Base-by-base conservation (phyloP, 2,329 filamentous ascomycete genomes). In the Cytospora paraplurivora region DNA sequence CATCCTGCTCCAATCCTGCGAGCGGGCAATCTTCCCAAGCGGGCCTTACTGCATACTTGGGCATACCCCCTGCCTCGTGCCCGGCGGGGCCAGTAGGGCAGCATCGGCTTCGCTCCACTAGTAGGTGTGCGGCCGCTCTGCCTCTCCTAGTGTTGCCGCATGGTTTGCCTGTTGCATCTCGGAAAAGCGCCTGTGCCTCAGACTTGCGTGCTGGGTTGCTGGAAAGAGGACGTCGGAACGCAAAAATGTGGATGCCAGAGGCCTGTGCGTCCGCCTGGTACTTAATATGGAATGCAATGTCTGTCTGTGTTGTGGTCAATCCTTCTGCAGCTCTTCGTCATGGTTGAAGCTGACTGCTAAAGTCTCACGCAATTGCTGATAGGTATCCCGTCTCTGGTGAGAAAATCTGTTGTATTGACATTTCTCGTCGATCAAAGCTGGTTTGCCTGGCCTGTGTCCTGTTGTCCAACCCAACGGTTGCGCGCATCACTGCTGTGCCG, bases 1-100 rank as follows among this genome's bases (percentile, higher is more conserved):
- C 8, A n/a, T 44, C 41, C 58, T 51, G 54, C 58, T 34, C n/a
- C 50, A 61, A 61, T 61, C 58, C 58, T 61, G 55, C 58, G 51
- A 38, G 58, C 51, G 35, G 17, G 7, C 19, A 8, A 7, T n/a
- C 8, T 19, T 44, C 41, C 41, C 8, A 19, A 19, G 41, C 41
- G 41, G 41, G 41, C 19, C 41, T 44, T 15, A n/a, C 17, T 44
- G 41, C 41, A 19, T 7, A 27, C 27, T 4, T 27, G 27, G 27
- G 4, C 27, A 44, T 19, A 44, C 41, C 41, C 17, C 38, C 15
- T 41, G 38, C 13, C 38, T 41, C 15, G 12, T 41, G 38, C 38
- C 38, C 38, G 12, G 38, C 6, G 38, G 4, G 38, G 38, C 12
- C 15, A 41, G 13, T 7, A 19, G 7, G 41, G 7, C 13, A n/a